Base-by-base conservation (phyloP, 1,284 basidiomycete species). In the Grifola frondosa region DNA sequence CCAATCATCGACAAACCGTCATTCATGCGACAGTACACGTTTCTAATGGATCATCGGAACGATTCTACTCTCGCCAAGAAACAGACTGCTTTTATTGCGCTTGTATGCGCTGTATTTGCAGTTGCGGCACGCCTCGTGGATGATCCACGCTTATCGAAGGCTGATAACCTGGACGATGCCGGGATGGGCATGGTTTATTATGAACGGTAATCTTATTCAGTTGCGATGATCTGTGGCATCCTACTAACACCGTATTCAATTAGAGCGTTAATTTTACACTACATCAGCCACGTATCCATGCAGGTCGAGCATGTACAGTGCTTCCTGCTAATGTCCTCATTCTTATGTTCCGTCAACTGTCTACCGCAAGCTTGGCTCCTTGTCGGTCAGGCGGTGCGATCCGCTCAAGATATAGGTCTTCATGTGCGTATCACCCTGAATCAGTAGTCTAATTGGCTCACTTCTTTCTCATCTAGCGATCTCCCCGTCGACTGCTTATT, bases 321-420 rank as follows among this genome's bases (percentile, higher is more conserved):
- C 64, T 84, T 92, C 61, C 78, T 91, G 49, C 74, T 94, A 42
- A 78, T 93, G 71, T 85, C 91, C 26, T 89, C 90, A 1, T 94
- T 92, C 70, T 72, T 94, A 47, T 92, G 90, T 57, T 88, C 88
- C 40, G 78, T 94, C 54, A 94, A 94, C 60, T 91, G 90, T 57
- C 77, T 94, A 47, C 91, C 91, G 2, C 91, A 92, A 68, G 88
- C 89, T 20, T 95, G 91, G 91, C 77, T 94, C 48, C 73, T 93
- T 37, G 80, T 91, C 36, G 91, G 91, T 31, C 91, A 94, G 63
- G 91, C 89, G 21, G 79, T 94, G 32, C 81, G 91, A 42, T 82
- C 81, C 46, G 90, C 86, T 3, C 91, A 94, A 65, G 91, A 95
- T 68, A 73, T 94, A 32, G 91, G 91, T 34, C 75, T 94, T 50